phyloP scores from a whole-genome alignment of 192 early-diverging fungal genomes.

The Lunasporangiospora selenospora region DNA sequence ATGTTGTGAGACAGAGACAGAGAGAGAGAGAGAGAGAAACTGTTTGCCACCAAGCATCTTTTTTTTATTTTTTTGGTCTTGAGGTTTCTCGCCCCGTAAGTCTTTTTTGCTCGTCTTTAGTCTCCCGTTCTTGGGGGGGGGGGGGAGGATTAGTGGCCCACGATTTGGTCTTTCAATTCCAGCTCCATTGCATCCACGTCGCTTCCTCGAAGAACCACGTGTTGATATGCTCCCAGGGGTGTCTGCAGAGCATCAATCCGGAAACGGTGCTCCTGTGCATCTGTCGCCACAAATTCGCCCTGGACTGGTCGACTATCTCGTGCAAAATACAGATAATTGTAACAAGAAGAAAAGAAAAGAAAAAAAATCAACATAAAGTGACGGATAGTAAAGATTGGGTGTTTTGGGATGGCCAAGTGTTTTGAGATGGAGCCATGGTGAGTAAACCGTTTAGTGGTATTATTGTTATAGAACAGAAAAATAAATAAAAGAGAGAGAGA shows the following conservation, averaged over 20 bases:
- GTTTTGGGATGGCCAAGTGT: neutral
- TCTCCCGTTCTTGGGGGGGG: no score
- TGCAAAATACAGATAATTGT: neutral
- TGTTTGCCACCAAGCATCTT: no score
- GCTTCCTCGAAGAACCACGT: slow-evolving; percentile 57
- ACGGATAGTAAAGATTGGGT: neutral
- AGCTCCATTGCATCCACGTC: slow-evolving; percentile 53
- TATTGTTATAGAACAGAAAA: no score
- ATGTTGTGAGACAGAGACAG: no score
- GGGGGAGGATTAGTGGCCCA: no score
- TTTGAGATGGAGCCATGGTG: neutral
- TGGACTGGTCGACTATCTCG: slow-evolving; percentile 44
- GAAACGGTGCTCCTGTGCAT: slow-evolving; percentile 57
- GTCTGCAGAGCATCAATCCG: slow-evolving; percentile 54
- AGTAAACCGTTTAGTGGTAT: neutral
- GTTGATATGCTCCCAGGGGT: slow-evolving; percentile 56
- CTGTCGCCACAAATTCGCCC: slow-evolving; percentile 53
- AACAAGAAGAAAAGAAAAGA: neutral
- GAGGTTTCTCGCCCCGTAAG: no score
- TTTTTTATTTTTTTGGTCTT: no score
- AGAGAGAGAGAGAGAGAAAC: no score
- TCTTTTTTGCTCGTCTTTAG: no score
- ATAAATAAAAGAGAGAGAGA: no score
- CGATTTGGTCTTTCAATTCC: no score
- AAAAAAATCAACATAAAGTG: neutral